A percentile compares a stretch with the other conserved stretches of the same genome.
These are phyloP conservation scores for Lepidium aucheri DNA, from an alignment of 345 rosid genomes.

Conservation along the genomic window DNA sequence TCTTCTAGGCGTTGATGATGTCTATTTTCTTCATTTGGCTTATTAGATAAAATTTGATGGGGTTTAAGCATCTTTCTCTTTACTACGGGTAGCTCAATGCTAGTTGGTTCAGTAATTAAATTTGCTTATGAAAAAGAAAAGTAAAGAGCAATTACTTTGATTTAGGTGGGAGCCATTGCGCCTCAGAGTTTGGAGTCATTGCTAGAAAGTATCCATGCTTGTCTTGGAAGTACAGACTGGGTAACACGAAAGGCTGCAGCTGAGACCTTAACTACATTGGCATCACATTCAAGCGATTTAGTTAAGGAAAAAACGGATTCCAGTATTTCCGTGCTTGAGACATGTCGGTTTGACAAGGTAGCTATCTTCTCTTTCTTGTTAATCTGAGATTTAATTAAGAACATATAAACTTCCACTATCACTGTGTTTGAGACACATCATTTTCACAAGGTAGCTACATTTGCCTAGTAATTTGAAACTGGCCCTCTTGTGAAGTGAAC, in stretches of 20 bases:
- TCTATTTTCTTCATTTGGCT: neutral
- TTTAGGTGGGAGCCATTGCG: slow-evolving; percentile 88
- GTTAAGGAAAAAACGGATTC: slow-evolving; percentile 56
- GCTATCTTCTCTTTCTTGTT: slow-evolving; percentile 6
- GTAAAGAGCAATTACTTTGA: slow-evolving; percentile 7
- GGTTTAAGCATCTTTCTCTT: neutral
- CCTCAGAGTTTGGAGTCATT: slow-evolving; percentile 73
- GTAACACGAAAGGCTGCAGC: slow-evolving; percentile 95
- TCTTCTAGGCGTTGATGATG: neutral
- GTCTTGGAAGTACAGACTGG: slow-evolving; percentile 96
- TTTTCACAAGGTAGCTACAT: neutral
- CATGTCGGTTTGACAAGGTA: slow-evolving; percentile 95
- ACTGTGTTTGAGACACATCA: neutral
- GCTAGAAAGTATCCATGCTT: slow-evolving; percentile 77
- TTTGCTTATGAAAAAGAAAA: neutral
- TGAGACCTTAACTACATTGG: slow-evolving; percentile 71
- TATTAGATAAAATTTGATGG: neutral
- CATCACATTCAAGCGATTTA: slow-evolving; percentile 68
- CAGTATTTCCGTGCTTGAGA: slow-evolving; percentile 65
- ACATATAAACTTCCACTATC: neutral
- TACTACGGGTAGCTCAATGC: neutral
- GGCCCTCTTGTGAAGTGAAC: neutral
- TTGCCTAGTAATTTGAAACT: neutral
- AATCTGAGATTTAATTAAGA: neutral
- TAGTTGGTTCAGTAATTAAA: neutral